Evolutionary conservation across 2,329 filamentous ascomycete species (phyloP).

Genomic region (Venturia carpophila): DNA sequence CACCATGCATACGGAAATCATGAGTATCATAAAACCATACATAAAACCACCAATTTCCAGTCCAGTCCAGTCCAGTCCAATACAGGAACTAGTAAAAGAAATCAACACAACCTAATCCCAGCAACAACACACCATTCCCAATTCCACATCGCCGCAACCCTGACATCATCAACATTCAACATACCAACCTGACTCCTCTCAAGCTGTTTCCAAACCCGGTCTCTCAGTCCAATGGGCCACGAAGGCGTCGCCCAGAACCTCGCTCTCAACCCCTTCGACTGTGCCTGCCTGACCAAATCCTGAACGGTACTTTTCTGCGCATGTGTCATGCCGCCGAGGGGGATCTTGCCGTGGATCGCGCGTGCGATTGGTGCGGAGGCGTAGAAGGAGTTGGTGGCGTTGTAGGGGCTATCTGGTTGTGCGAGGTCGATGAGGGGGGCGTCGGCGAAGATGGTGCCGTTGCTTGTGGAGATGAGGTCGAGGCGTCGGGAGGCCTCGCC

Average conservation of each 20-base stretch:
- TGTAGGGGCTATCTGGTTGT: constrained; percentile 32
- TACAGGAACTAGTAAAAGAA: not conserved
- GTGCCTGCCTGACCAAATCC: constrained; percentile 45
- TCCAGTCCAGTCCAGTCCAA: not conserved
- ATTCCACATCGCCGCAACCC: constrained; percentile 44
- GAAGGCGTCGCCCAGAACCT: constrained; percentile 50
- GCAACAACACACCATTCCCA: constrained; percentile 20
- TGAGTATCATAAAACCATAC: constrained; percentile 5
- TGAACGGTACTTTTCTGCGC: constrained; percentile 41
- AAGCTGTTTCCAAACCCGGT: constrained; percentile 48
- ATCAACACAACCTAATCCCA: constrained; percentile 13
- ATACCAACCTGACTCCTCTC: constrained; percentile 51
- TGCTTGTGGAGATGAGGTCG: constrained; percentile 13
- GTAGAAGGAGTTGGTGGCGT: constrained; percentile 55
- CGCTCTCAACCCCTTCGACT: constrained; percentile 45
- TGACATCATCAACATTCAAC: constrained; percentile 51
- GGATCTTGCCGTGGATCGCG: constrained; percentile 43
- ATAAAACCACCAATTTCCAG: no score
- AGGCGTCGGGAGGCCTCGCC: constrained; percentile 14
- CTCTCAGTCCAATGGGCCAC: constrained; percentile 48
- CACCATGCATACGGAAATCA: not conserved
- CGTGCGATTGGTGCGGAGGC: constrained; percentile 52
- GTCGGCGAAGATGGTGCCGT: constrained; percentile 19
- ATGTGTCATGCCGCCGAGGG: constrained; percentile 40
- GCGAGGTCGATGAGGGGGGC: constrained; percentile 18